These are phyloP conservation scores for Paxillus ammoniavirescens DNA, from an alignment of 768 basidiomycete species.

Conservation along the genomic window DNA sequence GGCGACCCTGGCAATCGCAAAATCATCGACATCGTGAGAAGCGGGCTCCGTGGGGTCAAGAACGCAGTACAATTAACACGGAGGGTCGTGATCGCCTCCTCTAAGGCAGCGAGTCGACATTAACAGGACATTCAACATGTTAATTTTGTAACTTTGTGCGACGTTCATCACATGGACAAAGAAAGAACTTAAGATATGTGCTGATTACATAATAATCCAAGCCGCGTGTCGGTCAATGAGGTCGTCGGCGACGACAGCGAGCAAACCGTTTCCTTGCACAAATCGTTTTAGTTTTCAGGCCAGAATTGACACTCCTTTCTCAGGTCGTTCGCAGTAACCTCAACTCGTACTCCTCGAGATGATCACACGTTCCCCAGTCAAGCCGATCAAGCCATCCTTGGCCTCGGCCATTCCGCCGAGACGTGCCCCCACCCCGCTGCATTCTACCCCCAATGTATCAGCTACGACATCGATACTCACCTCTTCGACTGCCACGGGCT, in stretches of 20 bases:
- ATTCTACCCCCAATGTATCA: slow-evolving; percentile 14
- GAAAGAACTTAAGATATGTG: too few species aligned
- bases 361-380: slow-evolving; percentile 30
- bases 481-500: slow-evolving; percentile 28
- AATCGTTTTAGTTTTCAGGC: background rate
- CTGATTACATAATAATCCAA: too few species aligned
- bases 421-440: slow-evolving; percentile 21
- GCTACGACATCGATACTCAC: slow-evolving; percentile 27
- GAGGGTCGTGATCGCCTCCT: too few species aligned
- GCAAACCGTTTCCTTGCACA: background rate
- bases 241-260: background rate
- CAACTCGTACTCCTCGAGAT: slow-evolving; percentile 10
- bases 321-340: background rate
- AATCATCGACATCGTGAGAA: too few species aligned
- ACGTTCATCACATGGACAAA: too few species aligned
- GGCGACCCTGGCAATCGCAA: too few species aligned
- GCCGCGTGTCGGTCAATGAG: background rate
- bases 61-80: too few species aligned
- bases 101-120: too few species aligned
- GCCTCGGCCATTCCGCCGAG: slow-evolving; percentile 9
- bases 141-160: too few species aligned
- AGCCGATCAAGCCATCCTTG: slow-evolving; percentile 10
- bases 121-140: too few species aligned
- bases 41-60: too few species aligned
- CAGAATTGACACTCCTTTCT: background rate